A percentile compares a stretch with the other conserved stretches of the same genome.
Conservation (phyloP, 2,329 filamentous ascomycete genomes). For the Aspergillus sp. region DNA sequence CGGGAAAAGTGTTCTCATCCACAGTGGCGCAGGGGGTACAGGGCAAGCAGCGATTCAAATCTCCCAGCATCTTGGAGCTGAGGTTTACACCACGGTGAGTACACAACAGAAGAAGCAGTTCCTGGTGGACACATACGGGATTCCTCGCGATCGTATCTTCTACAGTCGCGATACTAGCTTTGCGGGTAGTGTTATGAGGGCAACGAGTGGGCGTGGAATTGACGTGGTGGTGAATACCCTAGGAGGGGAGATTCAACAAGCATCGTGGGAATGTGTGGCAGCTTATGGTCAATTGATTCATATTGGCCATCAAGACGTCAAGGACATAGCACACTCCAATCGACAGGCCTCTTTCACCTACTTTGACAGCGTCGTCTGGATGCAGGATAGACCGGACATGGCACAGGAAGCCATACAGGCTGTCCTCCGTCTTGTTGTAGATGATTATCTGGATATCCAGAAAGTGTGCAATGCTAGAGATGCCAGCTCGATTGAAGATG, state of each 20-base stretch:
- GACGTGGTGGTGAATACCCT: constrained; percentile 26
- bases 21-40: constrained; percentile 9
- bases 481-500: constrained; percentile 8
- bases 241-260: constrained; percentile 11
- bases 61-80: constrained; percentile 11
- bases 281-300: constrained; percentile 24
- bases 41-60: constrained; percentile 14
- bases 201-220: constrained; percentile 26
- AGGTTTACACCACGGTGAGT: constrained; percentile 9
- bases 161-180: constrained; percentile 20
- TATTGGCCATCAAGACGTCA: constrained; percentile 23
- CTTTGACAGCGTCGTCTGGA: no score
- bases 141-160: constrained; percentile 30
- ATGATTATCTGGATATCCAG: no score
- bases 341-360: constrained; percentile 39
- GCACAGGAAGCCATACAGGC: no score
- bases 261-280: constrained; percentile 22
- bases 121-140: constrained; percentile 2
- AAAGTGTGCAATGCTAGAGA: no score
- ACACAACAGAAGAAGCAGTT: constrained; percentile 6
- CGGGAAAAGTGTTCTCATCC: constrained; percentile 14
- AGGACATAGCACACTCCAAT: constrained; percentile 45
- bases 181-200: constrained; percentile 9
- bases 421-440: no score
- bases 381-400: no score